phyloP scores from a whole-genome alignment of 2,329 filamentous ascomycete genomes.

The Septoria linicola region DNA sequence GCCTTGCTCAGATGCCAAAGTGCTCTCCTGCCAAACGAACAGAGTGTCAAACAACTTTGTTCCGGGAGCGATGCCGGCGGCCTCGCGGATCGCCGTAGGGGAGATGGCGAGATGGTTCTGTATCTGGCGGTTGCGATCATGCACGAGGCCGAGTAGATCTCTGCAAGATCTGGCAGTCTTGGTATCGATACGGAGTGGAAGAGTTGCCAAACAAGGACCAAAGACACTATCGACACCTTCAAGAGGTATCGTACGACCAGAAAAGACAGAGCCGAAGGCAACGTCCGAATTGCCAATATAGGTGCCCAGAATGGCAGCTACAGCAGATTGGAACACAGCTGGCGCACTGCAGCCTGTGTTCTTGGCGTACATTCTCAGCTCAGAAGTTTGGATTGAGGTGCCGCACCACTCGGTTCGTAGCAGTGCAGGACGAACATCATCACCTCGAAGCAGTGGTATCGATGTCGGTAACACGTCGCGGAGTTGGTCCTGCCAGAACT shows the following conservation, averaged over 20 bases:
- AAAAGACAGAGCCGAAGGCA: conserved; percentile 75
- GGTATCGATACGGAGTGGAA: conserved; percentile 69
- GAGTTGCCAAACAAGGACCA: conserved; percentile 74
- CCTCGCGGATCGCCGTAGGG: conserved; percentile 67
- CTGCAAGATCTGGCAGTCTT: conserved; percentile 51
- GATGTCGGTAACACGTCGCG: conserved; percentile 54
- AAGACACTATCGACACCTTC: conserved; percentile 68
- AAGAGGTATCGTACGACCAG: conserved; percentile 74
- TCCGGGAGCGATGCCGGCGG: conserved; percentile 55
- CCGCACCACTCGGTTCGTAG: conserved; percentile 27
- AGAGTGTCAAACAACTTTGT: conserved; percentile 70
- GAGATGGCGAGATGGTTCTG: conserved; percentile 64
- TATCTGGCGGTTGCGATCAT: conserved; percentile 63
- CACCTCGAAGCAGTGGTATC: conserved; percentile 60
- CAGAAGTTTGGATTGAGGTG: conserved; percentile 14
- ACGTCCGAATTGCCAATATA: conserved; percentile 67
- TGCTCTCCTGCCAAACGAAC: conserved; percentile 80
- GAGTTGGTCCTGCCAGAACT: conserved; percentile 71
- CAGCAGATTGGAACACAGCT: conserved; percentile 71
- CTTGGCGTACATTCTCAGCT: conserved; percentile 15
- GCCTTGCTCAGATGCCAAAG: conserved; percentile 41
- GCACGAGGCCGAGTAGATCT: conserved; percentile 64
- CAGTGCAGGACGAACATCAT: conserved; percentile 22
- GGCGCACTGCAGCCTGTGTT: conserved; percentile 58
- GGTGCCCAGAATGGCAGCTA: conserved; percentile 63